Evolutionary conservation across 768 basidiomycete species (phyloP).

Genomic region (Leucosporidium scottii): DNA sequence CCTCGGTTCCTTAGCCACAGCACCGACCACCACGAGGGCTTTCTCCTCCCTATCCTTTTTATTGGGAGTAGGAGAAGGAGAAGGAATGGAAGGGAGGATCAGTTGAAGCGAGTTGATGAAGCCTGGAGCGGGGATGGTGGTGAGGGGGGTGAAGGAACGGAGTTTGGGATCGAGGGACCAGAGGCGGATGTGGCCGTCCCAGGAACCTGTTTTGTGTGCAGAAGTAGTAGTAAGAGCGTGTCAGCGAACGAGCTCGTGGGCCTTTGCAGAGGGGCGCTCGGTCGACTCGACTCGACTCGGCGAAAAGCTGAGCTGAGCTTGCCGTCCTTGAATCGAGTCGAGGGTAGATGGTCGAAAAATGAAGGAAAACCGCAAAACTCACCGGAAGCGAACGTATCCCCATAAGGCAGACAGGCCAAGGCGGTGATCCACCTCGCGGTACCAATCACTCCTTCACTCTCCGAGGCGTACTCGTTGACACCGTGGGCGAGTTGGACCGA

Average conservation of each 20-base stretch:
- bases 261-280: too few species aligned
- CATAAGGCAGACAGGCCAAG: slow-evolving; percentile 72
- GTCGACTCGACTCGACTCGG: too few species aligned
- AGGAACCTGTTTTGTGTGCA: slow-evolving; percentile 61
- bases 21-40: slow-evolving; percentile 55
- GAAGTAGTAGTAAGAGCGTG: slow-evolving; percentile 4
- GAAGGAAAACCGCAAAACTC: too few species aligned
- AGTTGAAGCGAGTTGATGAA: slow-evolving; percentile 88
- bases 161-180: slow-evolving; percentile 81
- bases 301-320: too few species aligned
- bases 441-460: slow-evolving; percentile 64
- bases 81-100: slow-evolving; percentile 39
- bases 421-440: slow-evolving; percentile 89
- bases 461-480: slow-evolving; percentile 60
- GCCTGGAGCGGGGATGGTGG: slow-evolving; percentile 51
- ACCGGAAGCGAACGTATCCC: slow-evolving; percentile 88
- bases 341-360: too few species aligned
- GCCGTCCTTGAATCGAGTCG: too few species aligned
- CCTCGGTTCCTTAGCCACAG: slow-evolving; percentile 78
- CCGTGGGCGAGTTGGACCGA: slow-evolving; percentile 83
- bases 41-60: slow-evolving; percentile 9
- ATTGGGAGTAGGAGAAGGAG: slow-evolving; percentile 28
- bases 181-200: slow-evolving; percentile 79
- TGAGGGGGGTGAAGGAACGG: slow-evolving; percentile 56
- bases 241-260: too few species aligned